Evolutionary conservation across 257 asterid genomes (phyloP).

Genomic region (Paulownia fortunei): DNA sequence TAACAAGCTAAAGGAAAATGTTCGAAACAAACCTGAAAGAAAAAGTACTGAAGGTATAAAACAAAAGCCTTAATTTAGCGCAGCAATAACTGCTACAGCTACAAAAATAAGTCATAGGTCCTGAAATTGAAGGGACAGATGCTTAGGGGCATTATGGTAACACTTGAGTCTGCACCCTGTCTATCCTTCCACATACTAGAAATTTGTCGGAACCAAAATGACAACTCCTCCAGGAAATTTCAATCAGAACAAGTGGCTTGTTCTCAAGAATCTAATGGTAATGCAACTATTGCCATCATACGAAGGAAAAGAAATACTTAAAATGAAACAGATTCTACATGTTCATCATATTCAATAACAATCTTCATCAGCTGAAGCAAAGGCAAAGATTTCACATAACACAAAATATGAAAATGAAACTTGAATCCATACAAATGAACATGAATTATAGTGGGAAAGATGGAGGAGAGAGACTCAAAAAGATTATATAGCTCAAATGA

Average conservation of each 20-base stretch:
- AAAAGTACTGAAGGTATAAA: background rate
- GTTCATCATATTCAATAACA: slow-evolving; percentile 12
- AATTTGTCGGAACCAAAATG: background rate
- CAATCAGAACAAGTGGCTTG: background rate
- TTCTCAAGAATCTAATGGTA: background rate
- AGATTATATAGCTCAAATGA: slow-evolving; percentile 12
- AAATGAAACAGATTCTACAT: background rate
- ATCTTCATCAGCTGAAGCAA: slow-evolving; percentile 4
- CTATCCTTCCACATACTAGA: background rate
- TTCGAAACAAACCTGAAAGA: background rate
- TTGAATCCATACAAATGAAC: slow-evolving; percentile 3
- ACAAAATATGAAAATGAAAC: slow-evolving; percentile 21
- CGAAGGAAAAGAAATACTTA: slow-evolving; percentile 20
- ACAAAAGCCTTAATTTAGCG: background rate
- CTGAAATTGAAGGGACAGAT: background rate
- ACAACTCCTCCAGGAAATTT: background rate
- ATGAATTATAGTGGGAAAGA: background rate
- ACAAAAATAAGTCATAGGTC: background rate
- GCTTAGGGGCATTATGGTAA: slow-evolving; percentile 1
- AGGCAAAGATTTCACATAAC: background rate
- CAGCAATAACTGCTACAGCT: slow-evolving; percentile 4
- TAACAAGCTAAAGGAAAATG: slow-evolving; percentile 8
- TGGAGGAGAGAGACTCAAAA: background rate
- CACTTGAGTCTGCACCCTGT: slow-evolving; percentile 9
- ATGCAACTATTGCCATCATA: background rate